A percentile compares a stretch with the other conserved stretches of the same genome.
Evolutionary conservation across 164 flowering plant genomes (phyloP).

Genomic region (Vitis amurensis): DNA sequence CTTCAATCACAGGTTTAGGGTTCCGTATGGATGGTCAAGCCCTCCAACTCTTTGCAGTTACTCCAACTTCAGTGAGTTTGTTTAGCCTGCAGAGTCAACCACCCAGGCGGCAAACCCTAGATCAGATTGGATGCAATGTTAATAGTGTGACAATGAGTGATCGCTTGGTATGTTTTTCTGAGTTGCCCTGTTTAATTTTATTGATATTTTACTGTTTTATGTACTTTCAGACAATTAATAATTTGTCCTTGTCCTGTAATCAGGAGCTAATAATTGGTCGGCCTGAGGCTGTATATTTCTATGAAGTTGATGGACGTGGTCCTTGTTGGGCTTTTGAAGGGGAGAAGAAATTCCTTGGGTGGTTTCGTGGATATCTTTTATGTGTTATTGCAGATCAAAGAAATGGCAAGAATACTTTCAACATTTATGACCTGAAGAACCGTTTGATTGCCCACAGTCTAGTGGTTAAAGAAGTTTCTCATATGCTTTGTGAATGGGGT

Average conservation of each 20-base stretch:
- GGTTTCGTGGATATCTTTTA: slow-evolving; percentile 97
- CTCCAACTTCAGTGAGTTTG: slow-evolving; percentile 78
- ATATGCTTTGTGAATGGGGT: slow-evolving; percentile 98
- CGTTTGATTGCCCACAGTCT: slow-evolving; percentile 87
- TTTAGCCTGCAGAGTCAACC: slow-evolving; percentile 80
- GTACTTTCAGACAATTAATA: slow-evolving; percentile 3
- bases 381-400: slow-evolving; percentile 88
- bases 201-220: slow-evolving; percentile 1
- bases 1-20: slow-evolving; percentile 79
- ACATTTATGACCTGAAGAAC: slow-evolving; percentile 91
- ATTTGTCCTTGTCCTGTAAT: slow-evolving; percentile 10
- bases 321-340: slow-evolving; percentile 99
- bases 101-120: slow-evolving; percentile 70
- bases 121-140: slow-evolving; percentile 72
- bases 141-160: slow-evolving; percentile 89
- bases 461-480: slow-evolving; percentile 78
- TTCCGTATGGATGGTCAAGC: slow-evolving; percentile 84
- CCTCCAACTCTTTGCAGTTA: slow-evolving; percentile 82
- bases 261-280: slow-evolving; percentile 94
- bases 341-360: slow-evolving; percentile 88
- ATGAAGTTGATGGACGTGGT: slow-evolving; percentile 98
- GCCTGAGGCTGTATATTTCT: slow-evolving; percentile 95
- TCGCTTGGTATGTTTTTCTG: slow-evolving; percentile 57
- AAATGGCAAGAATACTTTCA: slow-evolving; percentile 70
- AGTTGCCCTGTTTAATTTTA: background rate